Conservation (phyloP, 2,329 filamentous ascomycete species). For the Aspergillus sp. region DNA sequence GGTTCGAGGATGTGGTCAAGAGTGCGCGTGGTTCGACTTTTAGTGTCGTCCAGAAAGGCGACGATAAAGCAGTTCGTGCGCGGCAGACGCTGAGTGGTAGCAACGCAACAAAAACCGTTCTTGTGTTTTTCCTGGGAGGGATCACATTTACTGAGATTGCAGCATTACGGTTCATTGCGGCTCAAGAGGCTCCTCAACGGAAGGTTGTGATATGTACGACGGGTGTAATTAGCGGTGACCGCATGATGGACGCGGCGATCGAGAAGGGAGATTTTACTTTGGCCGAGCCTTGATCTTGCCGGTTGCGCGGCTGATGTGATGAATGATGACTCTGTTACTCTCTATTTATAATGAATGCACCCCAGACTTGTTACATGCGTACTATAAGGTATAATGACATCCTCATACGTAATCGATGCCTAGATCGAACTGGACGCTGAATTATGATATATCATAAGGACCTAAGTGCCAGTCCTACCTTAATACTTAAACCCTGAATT, state of each 20-base stretch:
- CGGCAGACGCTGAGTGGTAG: slow-evolving; percentile 76
- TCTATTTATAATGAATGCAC: neutral
- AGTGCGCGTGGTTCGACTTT: slow-evolving; percentile 86
- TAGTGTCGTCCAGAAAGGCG: slow-evolving; percentile 86
- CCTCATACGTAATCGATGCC: neutral
- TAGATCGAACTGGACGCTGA: neutral
- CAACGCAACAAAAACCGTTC: slow-evolving; percentile 76
- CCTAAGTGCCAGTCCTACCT: neutral
- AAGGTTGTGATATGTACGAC: slow-evolving; percentile 92
- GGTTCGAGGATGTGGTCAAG: slow-evolving; percentile 89
- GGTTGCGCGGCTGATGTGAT: neutral
- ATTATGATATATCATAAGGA: neutral
- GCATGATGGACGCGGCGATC: slow-evolving; percentile 81
- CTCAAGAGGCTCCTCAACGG: slow-evolving; percentile 75
- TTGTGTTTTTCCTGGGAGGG: slow-evolving; percentile 97
- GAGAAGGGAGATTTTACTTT: slow-evolving; percentile 65
- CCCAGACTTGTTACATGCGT: neutral
- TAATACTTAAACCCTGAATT: slow-evolving; percentile 50
- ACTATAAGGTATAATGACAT: neutral
- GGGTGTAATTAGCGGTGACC: slow-evolving; percentile 83
- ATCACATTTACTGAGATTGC: slow-evolving; percentile 96
- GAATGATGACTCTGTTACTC: neutral
- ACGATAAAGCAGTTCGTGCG: slow-evolving; percentile 88
- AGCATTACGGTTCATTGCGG: slow-evolving; percentile 84
- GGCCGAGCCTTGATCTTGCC: slow-evolving; percentile 18